Conservation (phyloP, 495 filamentous ascomycete genomes). For the Chaetomium tenue region DNA sequence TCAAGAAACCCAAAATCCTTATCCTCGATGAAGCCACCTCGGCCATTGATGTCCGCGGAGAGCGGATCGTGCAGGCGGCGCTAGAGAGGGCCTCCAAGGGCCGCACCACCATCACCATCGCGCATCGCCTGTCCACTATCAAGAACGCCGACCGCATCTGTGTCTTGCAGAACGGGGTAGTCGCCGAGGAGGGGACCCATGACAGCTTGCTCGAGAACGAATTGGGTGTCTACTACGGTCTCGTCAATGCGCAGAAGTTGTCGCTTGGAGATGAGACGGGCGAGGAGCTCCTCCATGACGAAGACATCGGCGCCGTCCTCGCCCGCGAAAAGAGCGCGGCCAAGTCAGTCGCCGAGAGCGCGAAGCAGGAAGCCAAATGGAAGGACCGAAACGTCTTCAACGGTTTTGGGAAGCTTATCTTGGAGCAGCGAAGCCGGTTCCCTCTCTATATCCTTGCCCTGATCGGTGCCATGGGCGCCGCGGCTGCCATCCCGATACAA, state of each 20-base stretch:
- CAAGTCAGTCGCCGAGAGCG: constrained; percentile 31
- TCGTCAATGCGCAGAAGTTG: constrained; percentile 54
- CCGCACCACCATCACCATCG: constrained; percentile 78
- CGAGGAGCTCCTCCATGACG: constrained; percentile 36
- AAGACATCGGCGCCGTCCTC: constrained; percentile 43
- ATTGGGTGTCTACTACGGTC: constrained; percentile 52
- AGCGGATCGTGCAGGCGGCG: constrained; percentile 66
- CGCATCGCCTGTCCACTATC: constrained; percentile 69
- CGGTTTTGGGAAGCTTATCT: constrained; percentile 50
- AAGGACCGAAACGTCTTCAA: constrained; percentile 41
- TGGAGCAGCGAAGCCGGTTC: constrained; percentile 43
- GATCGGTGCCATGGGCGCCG: constrained; percentile 41
- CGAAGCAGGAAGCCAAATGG: constrained; percentile 31
- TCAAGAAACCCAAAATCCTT: constrained; percentile 73
- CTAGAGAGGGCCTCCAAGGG: constrained; percentile 64
- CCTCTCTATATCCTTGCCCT: constrained; percentile 40
- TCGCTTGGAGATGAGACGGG: constrained; percentile 37
- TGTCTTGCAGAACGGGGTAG: constrained; percentile 58
- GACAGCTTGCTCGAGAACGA: constrained; percentile 57
- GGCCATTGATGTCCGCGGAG: constrained; percentile 70
- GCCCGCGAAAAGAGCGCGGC: constrained; percentile 50
- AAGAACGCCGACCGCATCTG: constrained; percentile 69
- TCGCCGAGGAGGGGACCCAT: constrained; percentile 69
- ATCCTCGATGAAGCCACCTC: constrained; percentile 82
- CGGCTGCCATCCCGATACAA: constrained; percentile 40